Evolutionary conservation across 306 rosid species (phyloP).

Genomic region (Quercus glauca): DNA sequence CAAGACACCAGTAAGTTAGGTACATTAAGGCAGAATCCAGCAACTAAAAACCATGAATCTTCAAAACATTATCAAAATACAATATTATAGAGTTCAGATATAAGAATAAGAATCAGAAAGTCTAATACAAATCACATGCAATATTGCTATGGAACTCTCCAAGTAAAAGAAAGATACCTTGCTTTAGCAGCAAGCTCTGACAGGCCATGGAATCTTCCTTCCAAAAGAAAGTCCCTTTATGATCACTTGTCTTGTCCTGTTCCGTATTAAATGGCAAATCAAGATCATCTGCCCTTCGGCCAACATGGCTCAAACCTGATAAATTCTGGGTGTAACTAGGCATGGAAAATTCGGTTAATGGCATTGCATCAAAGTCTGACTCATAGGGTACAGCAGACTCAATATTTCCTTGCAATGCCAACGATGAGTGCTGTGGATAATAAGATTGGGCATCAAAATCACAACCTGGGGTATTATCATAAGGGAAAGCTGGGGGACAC

Average conservation of each 20-base stretch:
- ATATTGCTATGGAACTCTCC: not conserved
- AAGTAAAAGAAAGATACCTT: constrained; percentile 30
- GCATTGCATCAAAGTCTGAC: constrained; percentile 12
- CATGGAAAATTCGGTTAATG: not conserved
- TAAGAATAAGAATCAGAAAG: not conserved
- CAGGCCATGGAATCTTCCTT: constrained; percentile 25
- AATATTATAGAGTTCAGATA: not conserved
- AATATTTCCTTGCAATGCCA: constrained; percentile 18
- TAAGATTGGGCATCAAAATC: constrained; percentile 4
- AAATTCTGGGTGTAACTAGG: constrained; percentile 19
- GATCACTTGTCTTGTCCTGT: constrained; percentile 17
- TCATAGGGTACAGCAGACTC: constrained; percentile 20
- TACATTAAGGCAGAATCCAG: not conserved
- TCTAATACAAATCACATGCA: not conserved
- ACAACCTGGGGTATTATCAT: constrained; percentile 3
- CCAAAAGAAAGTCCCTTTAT: constrained; percentile 5
- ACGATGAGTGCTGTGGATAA: constrained; percentile 18
- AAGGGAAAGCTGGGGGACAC: not conserved
- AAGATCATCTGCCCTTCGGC: not conserved
- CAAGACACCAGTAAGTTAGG: not conserved
- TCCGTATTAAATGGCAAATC: constrained; percentile 1
- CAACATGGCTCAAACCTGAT: constrained; percentile 16
- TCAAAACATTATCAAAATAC: not conserved
- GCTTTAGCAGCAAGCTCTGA: constrained; percentile 20
- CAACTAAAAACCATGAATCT: not conserved